Evolutionary conservation across 371 early-diverging fungal species (phyloP), one percentile per base, ranked within the genome.

Genomic region (Blyttiomyces sp.): DNA sequence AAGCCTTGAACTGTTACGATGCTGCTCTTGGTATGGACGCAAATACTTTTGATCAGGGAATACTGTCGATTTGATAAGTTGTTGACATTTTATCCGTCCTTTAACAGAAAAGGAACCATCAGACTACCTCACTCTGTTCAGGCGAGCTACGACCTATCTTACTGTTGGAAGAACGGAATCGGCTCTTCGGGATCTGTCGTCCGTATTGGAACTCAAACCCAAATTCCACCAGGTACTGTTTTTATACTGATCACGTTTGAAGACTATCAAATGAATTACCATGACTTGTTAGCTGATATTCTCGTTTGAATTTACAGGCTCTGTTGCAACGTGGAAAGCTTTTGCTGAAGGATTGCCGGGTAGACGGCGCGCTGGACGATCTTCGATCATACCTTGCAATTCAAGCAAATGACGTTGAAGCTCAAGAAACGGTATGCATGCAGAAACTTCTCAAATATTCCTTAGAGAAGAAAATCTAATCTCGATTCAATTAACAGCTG

Each of bases 91-190:
- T 26, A 28, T 17, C 26, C 19, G 19, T 46, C 9, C 45, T 9
- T 26, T 21, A 4, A 59, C 33, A 58, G 61, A 44, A 11, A 53
- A 70, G 49, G 91, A 93, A 58, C 88, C 91, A n/a, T 71, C 74
- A 42, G 87, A 91, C 75, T 90, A 92, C 61, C 60, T 86, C 13
- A 39, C 11, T 39, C 39, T n/a, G n/a, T 94, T 87, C 68, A 86
- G 88, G 61, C 83, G 94, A 51, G 95, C 95, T 0, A 85, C 90
- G n/a, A 87, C 91, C 2, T 86, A 89, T 51, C 69, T 95, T 32
- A 81, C 86, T 11, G 60, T 92, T 32, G 92, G 90, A 27, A 82
- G 85, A 48, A 82, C 80, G 49, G 63, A 72, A 24, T 77, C 82
- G 27, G 94, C 95, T 1, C 66, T 91, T 5, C 75, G 82, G 27